Conservation (phyloP, 805 yeast genomes). For the Starmera quercuum region DNA sequence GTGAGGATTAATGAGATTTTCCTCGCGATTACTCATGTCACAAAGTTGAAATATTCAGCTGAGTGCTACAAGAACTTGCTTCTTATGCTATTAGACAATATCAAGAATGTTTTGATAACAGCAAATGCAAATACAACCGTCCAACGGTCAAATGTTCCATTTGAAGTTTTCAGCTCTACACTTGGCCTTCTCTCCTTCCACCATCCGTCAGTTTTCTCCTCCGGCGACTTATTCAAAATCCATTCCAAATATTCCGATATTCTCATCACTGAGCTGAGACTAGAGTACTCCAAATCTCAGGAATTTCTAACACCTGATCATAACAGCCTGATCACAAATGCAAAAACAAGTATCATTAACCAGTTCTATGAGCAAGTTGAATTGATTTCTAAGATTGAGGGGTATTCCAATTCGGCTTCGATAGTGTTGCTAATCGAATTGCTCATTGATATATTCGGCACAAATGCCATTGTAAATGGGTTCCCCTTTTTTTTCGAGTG, state of each 20-base stretch:
- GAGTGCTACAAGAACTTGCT: conserved; percentile 1
- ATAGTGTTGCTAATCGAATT: conserved; percentile 9
- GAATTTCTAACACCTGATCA: conserved; percentile 11
- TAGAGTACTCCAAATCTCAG: conserved; percentile 11
- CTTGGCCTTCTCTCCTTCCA: conserved; percentile 9
- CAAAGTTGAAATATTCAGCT: too few species aligned
- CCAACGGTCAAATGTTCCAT: conserved; percentile 16
- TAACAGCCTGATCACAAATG: conserved; percentile 12
- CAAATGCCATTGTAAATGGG: conserved; percentile 38
- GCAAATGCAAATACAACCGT: conserved; percentile 12
- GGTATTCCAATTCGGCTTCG: conserved; percentile 2
- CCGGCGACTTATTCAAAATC: conserved; percentile 1
- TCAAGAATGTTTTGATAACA: conserved; percentile 8
- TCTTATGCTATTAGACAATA: conserved; percentile 10
- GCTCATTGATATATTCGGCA: conserved; percentile 30
- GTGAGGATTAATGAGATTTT: conserved; percentile 26
- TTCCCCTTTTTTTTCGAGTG: conserved; percentile 39
- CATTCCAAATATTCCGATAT: conserved; percentile 13
- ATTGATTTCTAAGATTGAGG: conserved; percentile 1
- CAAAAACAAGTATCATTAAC: conserved; percentile 13
- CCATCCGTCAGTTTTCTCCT: background rate
- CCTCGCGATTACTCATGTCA: background rate
- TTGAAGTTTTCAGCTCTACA: conserved; percentile 17
- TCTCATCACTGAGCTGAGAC: conserved; percentile 8
- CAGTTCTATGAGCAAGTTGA: conserved; percentile 16